A percentile compares a stretch with the other conserved stretches of the same genome.
These are phyloP conservation scores for Talinum fruticosum DNA, from an alignment of 148 eudicot genomes.

Conservation along the genomic window DNA sequence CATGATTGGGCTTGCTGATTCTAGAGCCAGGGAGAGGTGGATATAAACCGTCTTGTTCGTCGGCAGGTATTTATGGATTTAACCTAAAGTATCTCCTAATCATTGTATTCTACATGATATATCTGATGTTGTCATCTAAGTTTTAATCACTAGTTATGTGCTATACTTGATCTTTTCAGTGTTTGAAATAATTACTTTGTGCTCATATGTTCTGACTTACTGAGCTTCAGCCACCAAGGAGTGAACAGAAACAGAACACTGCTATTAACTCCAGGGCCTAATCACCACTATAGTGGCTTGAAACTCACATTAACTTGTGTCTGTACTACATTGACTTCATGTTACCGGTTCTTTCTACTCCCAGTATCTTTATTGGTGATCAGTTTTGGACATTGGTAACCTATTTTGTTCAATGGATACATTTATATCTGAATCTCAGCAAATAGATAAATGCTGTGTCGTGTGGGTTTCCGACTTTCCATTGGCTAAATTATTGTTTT, in stretches of 20 bases:
- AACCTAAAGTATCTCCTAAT: not conserved
- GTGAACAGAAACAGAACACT: not conserved
- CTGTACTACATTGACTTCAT: not conserved
- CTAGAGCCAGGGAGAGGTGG: slow-evolving; percentile 87
- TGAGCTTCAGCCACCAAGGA: not conserved
- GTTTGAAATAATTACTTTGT: not conserved
- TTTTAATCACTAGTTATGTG: not conserved
- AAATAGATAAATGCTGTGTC: not conserved
- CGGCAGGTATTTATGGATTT: slow-evolving; percentile 60
- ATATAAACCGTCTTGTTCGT: slow-evolving; percentile 97
- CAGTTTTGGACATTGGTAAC: not conserved
- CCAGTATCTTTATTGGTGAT: not conserved
- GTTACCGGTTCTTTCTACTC: not conserved
- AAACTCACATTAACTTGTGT: not conserved
- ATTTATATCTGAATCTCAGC: not conserved
- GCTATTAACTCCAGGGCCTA: not conserved
- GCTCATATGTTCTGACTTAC: not conserved
- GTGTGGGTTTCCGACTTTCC: not conserved
- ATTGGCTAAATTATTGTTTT: not conserved
- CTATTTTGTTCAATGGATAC: not conserved
- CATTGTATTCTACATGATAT: not conserved
- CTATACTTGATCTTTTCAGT: not conserved
- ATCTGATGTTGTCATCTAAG: not conserved
- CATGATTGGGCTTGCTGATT: slow-evolving; percentile 88
- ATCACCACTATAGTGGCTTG: not conserved